These are phyloP conservation scores for Uromyces viciae-fabae DNA, from an alignment of 1,284 basidiomycete genomes.

Conservation along the genomic window DNA sequence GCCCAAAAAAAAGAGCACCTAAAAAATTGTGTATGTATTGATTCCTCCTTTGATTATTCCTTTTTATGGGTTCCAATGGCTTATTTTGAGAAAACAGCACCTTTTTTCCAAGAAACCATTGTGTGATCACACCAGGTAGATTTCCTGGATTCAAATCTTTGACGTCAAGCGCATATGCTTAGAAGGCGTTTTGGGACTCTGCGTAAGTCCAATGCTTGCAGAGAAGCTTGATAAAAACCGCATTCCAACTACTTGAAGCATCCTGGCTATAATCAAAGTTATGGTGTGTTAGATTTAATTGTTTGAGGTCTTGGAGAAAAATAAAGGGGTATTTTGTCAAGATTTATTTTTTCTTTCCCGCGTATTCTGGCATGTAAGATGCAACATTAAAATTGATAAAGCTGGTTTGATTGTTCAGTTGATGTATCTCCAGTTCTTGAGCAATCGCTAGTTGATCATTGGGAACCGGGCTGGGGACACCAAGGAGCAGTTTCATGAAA, in stretches of 20 bases:
- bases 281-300: background rate
- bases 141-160: background rate
- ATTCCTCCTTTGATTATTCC: background rate
- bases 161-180: background rate
- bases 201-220: conserved; percentile 10
- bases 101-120: background rate
- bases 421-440: background rate
- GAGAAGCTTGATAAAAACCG: background rate
- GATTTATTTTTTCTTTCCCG: background rate
- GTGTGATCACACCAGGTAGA: background rate
- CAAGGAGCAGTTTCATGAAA: background rate
- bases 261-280: background rate
- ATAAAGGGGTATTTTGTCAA: background rate
- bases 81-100: background rate
- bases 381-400: background rate
- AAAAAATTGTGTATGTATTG: background rate
- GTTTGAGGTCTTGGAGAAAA: background rate
- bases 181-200: background rate
- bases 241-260: background rate
- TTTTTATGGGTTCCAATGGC: background rate
- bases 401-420: background rate
- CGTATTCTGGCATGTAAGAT: background rate
- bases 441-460: background rate
- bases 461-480: background rate
- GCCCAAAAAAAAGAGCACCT: background rate